phyloP scores from a whole-genome alignment of 257 asterid genomes.

The Ocimum tenuiflorum region DNA sequence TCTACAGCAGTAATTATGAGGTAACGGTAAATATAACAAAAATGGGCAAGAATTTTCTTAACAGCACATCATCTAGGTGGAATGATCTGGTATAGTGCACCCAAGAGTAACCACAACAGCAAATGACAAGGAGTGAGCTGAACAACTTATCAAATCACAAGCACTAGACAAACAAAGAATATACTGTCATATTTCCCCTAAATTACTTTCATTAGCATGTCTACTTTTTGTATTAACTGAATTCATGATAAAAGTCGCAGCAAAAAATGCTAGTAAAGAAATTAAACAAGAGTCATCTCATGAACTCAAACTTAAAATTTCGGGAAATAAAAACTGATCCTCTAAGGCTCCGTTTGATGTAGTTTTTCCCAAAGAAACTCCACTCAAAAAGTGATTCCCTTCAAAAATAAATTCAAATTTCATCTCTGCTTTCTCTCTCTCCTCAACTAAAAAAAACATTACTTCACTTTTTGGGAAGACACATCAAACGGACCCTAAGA shows the following conservation, averaged over 20 bases:
- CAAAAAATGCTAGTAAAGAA: not conserved
- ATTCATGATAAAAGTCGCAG: not conserved
- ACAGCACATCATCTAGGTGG: not conserved
- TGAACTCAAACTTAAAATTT: not conserved
- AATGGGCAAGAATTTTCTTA: not conserved
- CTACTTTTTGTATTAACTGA: not conserved
- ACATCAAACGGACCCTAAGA: too few species aligned
- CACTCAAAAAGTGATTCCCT: too few species aligned
- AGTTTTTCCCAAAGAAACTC: too few species aligned
- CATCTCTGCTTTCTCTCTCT: too few species aligned
- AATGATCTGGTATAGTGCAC: not conserved
- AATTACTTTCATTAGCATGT: not conserved
- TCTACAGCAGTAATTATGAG: not conserved
- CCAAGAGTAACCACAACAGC: not conserved
- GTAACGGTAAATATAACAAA: constrained; percentile 5
- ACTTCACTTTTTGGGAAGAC: too few species aligned
- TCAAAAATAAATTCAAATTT: too few species aligned
- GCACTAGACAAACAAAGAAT: not conserved
- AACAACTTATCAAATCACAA: not conserved
- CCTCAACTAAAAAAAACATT: too few species aligned
- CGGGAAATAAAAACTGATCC: not conserved
- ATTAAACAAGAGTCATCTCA: not conserved
- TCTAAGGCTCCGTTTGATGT: too few species aligned
- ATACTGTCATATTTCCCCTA: not conserved
- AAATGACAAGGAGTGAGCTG: not conserved